Conservation (phyloP, 805 yeast genomes). For the Kodamaea jinghongensis region DNA sequence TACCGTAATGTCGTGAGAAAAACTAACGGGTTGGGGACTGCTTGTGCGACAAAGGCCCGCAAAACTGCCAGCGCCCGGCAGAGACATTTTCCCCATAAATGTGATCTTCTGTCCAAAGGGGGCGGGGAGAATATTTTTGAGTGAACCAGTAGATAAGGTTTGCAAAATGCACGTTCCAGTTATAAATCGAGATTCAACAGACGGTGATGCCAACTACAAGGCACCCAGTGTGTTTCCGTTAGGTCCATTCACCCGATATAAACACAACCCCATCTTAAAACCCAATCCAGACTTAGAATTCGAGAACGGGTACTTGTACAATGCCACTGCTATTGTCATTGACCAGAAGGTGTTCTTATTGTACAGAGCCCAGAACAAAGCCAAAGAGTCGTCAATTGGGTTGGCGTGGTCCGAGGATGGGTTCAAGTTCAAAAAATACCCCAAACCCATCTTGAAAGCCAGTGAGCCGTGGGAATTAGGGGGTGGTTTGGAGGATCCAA, state of each 20-base stretch:
- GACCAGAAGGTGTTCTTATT: constrained; percentile 35
- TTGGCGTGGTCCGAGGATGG: constrained; percentile 44
- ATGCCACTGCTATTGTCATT: constrained; percentile 42
- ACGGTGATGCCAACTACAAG: constrained; percentile 30
- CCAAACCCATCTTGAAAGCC: constrained; percentile 32
- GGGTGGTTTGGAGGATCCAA: constrained; percentile 45
- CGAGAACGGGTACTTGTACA: constrained; percentile 39
- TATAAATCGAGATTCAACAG: constrained; percentile 22
- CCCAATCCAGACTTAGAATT: constrained; percentile 38
- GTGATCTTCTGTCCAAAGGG: too few relatives aligned
- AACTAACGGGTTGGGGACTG: too few relatives aligned
- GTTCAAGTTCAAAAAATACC: constrained; percentile 27
- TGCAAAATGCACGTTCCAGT: constrained; percentile 26
- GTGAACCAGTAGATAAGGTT: too few relatives aligned
- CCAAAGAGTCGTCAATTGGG: constrained; percentile 34
- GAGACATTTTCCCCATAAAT: too few relatives aligned
- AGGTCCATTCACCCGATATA: constrained; percentile 38
- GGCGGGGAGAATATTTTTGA: too few relatives aligned
- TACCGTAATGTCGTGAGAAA: too few relatives aligned
- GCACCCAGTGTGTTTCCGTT: constrained; percentile 39
- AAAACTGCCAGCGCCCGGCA: too few relatives aligned
- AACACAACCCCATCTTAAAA: constrained; percentile 35
- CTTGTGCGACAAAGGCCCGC: too few relatives aligned
- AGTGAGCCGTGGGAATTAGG: constrained; percentile 39
- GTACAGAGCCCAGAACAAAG: constrained; percentile 38